Conservation (phyloP, 2,329 filamentous ascomycete species). For the Hysterium pulicare region DNA sequence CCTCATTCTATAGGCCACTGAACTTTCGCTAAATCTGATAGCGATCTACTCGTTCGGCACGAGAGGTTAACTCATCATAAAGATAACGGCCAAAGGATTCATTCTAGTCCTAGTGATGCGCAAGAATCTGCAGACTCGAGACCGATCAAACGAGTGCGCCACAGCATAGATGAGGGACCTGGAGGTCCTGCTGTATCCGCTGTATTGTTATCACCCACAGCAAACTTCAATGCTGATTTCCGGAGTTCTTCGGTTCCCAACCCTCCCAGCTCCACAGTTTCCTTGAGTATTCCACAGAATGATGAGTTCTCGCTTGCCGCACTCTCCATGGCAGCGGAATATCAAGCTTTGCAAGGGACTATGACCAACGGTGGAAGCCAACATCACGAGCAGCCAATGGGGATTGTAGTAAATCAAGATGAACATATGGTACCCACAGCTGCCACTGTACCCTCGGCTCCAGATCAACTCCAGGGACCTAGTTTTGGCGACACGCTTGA, state of each 20-base stretch:
- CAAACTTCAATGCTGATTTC: conserved; percentile 13
- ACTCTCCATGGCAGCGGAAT: conserved; percentile 41
- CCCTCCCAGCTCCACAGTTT: conserved; percentile 13
- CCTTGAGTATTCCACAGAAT: conserved; percentile 16
- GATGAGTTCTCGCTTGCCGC: conserved; percentile 37
- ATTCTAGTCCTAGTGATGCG: conserved; percentile 6
- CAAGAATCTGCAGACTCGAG: conserved; percentile 15
- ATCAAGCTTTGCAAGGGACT: conserved; percentile 34
- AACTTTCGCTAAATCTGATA: conserved; percentile 13
- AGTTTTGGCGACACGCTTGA: conserved; percentile 33
- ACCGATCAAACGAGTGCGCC: conserved; percentile 24
- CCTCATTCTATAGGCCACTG: background rate
- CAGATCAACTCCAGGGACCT: conserved; percentile 14
- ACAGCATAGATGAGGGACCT: conserved; percentile 21
- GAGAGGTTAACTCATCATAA: conserved; percentile 39
- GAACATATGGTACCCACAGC: conserved; percentile 12
- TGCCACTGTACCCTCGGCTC: conserved; percentile 5
- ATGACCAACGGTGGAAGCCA: conserved; percentile 14
- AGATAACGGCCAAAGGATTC: conserved; percentile 13
- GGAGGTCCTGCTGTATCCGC: conserved; percentile 25
- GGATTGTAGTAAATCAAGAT: conserved; percentile 13
- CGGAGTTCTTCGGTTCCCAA: conserved; percentile 14
- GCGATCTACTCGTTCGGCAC: conserved; percentile 41
- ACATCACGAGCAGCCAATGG: conserved; percentile 10
- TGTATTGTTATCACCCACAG: conserved; percentile 18